These are phyloP conservation scores for Dipteronia sinensis DNA, from an alignment of 345 rosid genomes.

Conservation along the genomic window DNA sequence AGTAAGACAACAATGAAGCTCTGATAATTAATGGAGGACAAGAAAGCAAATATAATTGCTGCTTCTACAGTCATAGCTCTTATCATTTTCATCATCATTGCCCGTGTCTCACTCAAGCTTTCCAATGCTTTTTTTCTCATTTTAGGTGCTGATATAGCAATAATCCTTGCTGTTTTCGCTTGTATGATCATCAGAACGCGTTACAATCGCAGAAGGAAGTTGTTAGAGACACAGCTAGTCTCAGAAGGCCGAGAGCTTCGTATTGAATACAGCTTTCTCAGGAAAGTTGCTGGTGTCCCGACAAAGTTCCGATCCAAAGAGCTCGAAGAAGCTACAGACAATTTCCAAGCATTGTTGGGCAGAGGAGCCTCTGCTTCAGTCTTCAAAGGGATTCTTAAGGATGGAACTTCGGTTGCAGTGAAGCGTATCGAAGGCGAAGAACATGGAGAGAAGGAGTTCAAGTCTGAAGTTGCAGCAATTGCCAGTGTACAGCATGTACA, in stretches of 20 bases:
- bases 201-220: conserved; percentile 44
- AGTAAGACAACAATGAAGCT: conserved; percentile 24
- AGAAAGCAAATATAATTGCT: conserved; percentile 54
- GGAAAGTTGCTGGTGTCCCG: conserved; percentile 87
- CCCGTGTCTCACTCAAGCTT: conserved; percentile 50
- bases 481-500: conserved; percentile 72
- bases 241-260: conserved; percentile 75
- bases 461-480: conserved; percentile 72
- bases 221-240: conserved; percentile 42
- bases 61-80: conserved; percentile 30
- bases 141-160: conserved; percentile 57
- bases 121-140: conserved; percentile 70
- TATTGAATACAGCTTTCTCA: conserved; percentile 75
- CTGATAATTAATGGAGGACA: conserved; percentile 64
- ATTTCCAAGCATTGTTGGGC: conserved; percentile 56
- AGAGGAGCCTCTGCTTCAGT: conserved; percentile 67
- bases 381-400: conserved; percentile 58
- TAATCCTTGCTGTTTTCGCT: conserved; percentile 59
- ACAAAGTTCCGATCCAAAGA: conserved; percentile 62
- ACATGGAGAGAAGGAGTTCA: conserved; percentile 61
- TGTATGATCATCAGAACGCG: conserved; percentile 43
- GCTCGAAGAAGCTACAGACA: conserved; percentile 79
- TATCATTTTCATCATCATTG: conserved; percentile 40
- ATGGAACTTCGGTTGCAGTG: conserved; percentile 65
- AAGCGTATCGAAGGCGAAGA: conserved; percentile 66